Evolutionary conservation across 1,284 basidiomycete species (phyloP).

Genomic region (Apiotrichum laibachii): DNA sequence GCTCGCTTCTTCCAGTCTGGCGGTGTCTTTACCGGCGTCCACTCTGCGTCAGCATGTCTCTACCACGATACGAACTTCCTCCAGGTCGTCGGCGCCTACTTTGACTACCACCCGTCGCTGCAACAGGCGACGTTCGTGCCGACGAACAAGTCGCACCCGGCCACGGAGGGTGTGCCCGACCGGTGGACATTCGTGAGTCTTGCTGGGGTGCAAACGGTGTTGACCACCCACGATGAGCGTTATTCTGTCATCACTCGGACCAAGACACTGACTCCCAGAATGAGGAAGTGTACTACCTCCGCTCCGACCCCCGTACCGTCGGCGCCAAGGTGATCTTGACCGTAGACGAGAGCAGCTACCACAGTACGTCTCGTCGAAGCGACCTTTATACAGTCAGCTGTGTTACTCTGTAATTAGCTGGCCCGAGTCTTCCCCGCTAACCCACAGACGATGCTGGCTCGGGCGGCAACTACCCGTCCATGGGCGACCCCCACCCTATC

Average conservation of each 20-base stretch:
- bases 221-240: neutral
- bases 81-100: constrained; percentile 57
- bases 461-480: constrained; percentile 25
- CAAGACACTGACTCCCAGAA: constrained; percentile 22
- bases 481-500: constrained; percentile 49
- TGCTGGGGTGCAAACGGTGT: neutral
- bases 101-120: constrained; percentile 70
- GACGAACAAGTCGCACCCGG: constrained; percentile 63
- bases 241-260: neutral
- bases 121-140: constrained; percentile 65
- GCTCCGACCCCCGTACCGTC: constrained; percentile 65
- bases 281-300: constrained; percentile 66
- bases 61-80: constrained; percentile 65
- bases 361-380: constrained; percentile 52
- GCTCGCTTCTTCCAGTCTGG: constrained; percentile 62
- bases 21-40: constrained; percentile 44
- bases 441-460: constrained; percentile 33
- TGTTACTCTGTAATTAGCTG: too few species aligned
- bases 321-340: constrained; percentile 66
- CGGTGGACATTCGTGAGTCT: constrained; percentile 57
- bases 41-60: constrained; percentile 66
- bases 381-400: neutral
- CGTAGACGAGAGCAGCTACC: constrained; percentile 66
- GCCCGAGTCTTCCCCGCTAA: neutral
- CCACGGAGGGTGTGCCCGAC: constrained; percentile 62